Evolutionary conservation across 2,329 filamentous ascomycete species (phyloP).

Genomic region (Annulohypoxylon truncatum): DNA sequence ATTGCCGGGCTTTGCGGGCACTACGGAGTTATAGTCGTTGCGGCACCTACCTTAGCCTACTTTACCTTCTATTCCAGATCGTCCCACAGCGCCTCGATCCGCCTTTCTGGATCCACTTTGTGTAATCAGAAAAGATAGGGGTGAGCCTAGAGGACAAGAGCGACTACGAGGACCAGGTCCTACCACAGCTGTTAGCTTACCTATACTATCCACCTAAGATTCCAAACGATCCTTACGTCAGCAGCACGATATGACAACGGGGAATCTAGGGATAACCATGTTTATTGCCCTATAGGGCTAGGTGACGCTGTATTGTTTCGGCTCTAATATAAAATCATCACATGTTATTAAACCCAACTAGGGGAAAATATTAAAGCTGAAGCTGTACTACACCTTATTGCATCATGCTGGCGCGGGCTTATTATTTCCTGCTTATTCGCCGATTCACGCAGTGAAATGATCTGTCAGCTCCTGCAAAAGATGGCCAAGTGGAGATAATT

Average conservation of each 20-base stretch:
- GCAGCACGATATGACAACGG: background rate
- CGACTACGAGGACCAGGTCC: background rate
- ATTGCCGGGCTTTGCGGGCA: background rate
- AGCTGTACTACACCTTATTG: background rate
- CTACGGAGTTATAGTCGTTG: background rate
- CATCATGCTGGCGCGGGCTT: background rate
- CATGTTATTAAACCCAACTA: background rate
- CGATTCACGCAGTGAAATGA: background rate
- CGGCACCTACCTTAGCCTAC: background rate
- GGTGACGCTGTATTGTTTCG: background rate
- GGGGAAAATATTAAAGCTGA: background rate
- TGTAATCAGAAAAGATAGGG: background rate
- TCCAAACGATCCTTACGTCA: constrained; percentile 1
- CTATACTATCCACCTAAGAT: background rate
- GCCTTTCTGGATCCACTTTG: background rate
- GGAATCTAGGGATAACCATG: background rate
- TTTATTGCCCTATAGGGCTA: background rate
- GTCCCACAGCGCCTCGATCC: background rate
- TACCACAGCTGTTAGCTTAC: too few relatives aligned
- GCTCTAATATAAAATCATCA: background rate
- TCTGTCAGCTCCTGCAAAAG: background rate
- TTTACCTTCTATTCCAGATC: background rate
- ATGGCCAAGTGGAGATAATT: background rate
- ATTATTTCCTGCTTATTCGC: background rate
- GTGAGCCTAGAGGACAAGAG: background rate